Percentiles rank a stretch among this genome's conserved stretches.
phyloP scores from a whole-genome alignment of 306 rosid genomes.

The Rosa rugosa region DNA sequence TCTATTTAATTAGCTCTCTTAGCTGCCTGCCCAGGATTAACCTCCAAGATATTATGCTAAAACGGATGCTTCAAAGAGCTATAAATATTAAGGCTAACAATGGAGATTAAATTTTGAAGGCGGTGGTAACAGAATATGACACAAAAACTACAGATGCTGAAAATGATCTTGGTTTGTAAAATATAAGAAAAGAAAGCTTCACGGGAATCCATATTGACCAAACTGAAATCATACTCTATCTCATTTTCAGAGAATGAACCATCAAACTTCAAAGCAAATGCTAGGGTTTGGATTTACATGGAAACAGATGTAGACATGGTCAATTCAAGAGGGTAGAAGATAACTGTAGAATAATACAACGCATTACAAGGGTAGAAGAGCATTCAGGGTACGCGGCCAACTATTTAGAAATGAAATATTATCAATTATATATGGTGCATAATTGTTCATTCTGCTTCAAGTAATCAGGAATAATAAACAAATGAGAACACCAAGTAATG shows the following conservation, averaged over 20 bases:
- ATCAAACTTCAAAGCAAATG: conserved; percentile 27
- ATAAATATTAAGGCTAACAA: conserved; percentile 32
- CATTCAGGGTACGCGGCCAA: conserved; percentile 65
- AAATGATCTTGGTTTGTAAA: conserved; percentile 39
- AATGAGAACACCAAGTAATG: neutral
- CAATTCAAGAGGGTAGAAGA: conserved; percentile 40
- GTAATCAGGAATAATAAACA: neutral
- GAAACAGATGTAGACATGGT: conserved; percentile 40
- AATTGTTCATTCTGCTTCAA: neutral
- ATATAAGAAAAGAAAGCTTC: neutral
- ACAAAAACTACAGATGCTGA: conserved; percentile 42
- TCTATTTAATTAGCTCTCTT: conserved; percentile 36
- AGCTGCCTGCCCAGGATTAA: conserved; percentile 41
- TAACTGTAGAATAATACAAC: conserved; percentile 12
- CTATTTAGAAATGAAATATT: conserved; percentile 27
- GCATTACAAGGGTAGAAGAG: conserved; percentile 28
- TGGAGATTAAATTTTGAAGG: conserved; percentile 26
- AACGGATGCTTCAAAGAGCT: conserved; percentile 49
- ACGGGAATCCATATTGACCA: conserved; percentile 13
- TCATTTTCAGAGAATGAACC: conserved; percentile 13
- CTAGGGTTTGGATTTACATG: conserved; percentile 41
- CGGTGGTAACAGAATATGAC: conserved; percentile 28
- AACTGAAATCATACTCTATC: neutral
- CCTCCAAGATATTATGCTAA: conserved; percentile 35
- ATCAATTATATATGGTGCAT: neutral